Evolutionary conservation across 495 filamentous ascomycete genomes (phyloP), one percentile per base, ranked within the genome.

Genomic region (Aspergillus incahuasiensis): DNA sequence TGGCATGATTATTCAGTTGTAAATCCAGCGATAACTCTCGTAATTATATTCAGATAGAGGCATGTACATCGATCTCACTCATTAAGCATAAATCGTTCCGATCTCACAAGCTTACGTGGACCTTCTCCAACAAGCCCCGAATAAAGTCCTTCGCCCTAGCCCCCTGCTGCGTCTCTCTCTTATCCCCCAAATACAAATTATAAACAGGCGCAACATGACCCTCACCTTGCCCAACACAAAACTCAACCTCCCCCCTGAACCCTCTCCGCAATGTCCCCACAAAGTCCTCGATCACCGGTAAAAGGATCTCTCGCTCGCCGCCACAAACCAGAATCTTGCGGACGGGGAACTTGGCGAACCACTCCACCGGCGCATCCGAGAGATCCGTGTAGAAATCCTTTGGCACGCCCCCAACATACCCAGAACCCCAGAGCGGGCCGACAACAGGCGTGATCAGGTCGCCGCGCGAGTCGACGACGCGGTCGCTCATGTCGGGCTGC

Each of bases 381-480:
- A 82, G 66, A 68, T 86, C 76, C 15, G 74, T 84, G 54, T 84
- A 87, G 32, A 73, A 68, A 58, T 87, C 85, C 3, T 72, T 65
- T 11, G 60, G 54, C n/a, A 62, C 57, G 0, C 41, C 47, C 6
- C 74, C 80, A 20, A 86, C 53, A 58, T 83, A 86, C 2, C 74
- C 72, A 1, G 46, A 30, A 5, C 69, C 65, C 81, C 82, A 86
- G 1, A 74, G 66, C 1, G 49, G 54, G 7, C 78, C 75, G 1
- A 74, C 66, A 0, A 47, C 52, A 2, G 61, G 55, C 7, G 73
- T 72, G 50, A 87, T 75, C 30, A 78, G 47, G 54, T 88, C 85
- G 19, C 74, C 79, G 16, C 71, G 66, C 7, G 70, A 66, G 52
- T 87, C 84, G 30, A 66, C 65, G 1, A 62, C 56, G 45, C 75